Percentiles rank a stretch among this genome's conserved stretches.
These are phyloP conservation scores for Coprinopsis sp. DNA, from an alignment of 768 basidiomycete genomes.

Conservation along the genomic window DNA sequence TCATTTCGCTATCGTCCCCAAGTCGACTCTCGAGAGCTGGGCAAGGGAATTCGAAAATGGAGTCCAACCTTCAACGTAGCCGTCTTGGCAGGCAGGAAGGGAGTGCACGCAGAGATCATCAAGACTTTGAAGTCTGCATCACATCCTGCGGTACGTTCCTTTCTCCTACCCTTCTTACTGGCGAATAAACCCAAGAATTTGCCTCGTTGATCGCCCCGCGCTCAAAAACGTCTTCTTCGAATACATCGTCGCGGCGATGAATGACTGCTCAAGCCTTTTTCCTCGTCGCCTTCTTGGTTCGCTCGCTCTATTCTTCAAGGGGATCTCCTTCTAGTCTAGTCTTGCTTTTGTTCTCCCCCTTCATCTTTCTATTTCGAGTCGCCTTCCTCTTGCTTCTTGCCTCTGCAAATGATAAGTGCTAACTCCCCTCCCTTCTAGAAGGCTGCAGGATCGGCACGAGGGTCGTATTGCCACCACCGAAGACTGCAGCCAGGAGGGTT, in stretches of 20 bases:
- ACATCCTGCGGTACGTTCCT: slow-evolving; percentile 97
- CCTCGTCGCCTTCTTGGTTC: slow-evolving; percentile 92
- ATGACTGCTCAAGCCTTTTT: slow-evolving; percentile 98
- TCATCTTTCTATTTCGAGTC: no score
- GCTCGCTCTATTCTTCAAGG: slow-evolving; percentile 86
- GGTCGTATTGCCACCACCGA: no score
- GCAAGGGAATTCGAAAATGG: slow-evolving; percentile 89
- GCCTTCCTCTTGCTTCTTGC: no score
- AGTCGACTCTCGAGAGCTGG: slow-evolving; percentile 98
- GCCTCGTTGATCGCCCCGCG: slow-evolving; percentile 88
- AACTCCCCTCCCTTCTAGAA: no score
- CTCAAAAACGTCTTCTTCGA: slow-evolving; percentile 95
- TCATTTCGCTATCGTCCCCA: slow-evolving; percentile 96
- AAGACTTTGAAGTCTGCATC: slow-evolving; percentile 91
- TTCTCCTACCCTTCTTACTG: no score
- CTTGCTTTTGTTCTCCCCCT: no score
- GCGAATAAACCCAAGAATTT: no score
- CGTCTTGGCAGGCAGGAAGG: slow-evolving; percentile 80
- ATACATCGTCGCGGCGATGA: slow-evolving; percentile 97
- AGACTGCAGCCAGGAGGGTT: no score
- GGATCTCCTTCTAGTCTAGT: slow-evolving; percentile 86
- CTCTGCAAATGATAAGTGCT: no score
- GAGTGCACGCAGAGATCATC: slow-evolving; percentile 86
- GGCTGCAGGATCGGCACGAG: no score
- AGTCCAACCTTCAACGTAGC: slow-evolving; percentile 82